These are phyloP conservation scores for Rhizophagus clarus DNA, from an alignment of 192 early-diverging fungal genomes.

Conservation along the genomic window DNA sequence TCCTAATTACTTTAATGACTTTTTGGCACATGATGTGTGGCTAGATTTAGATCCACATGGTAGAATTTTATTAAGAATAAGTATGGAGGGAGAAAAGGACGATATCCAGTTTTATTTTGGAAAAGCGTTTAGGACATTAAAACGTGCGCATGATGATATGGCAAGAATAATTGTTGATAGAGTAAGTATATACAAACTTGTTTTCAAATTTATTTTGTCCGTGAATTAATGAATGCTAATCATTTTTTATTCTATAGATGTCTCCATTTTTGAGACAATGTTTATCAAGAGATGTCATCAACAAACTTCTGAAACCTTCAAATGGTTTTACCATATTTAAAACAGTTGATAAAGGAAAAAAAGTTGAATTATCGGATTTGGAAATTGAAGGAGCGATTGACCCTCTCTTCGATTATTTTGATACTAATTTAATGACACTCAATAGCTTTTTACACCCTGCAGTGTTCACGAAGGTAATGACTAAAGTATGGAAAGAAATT, in stretches of 20 bases:
- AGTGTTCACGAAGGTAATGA: constrained; percentile 66
- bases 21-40: constrained; percentile 67
- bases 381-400: constrained; percentile 69
- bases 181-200: constrained; percentile 36
- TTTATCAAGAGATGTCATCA: constrained; percentile 62
- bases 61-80: constrained; percentile 66
- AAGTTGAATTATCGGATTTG: constrained; percentile 34
- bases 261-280: constrained; percentile 63
- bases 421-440: constrained; percentile 66
- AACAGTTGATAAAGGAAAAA: constrained; percentile 31
- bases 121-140: constrained; percentile 70
- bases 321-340: constrained; percentile 34
- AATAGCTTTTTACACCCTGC: constrained; percentile 67
- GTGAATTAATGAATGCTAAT: neutral
- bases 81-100: constrained; percentile 77
- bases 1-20: constrained; percentile 56
- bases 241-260: constrained; percentile 47
- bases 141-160: constrained; percentile 69
- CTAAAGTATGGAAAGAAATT: constrained; percentile 74
- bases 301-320: constrained; percentile 44
- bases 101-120: constrained; percentile 86
- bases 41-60: constrained; percentile 73
- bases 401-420: constrained; percentile 76
- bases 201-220: neutral
- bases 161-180: constrained; percentile 69